Percentiles rank a stretch among this genome's conserved stretches.
These are phyloP conservation scores for Picea sitchensis DNA, from an alignment of 75 land plant species.

Conservation along the genomic window DNA sequence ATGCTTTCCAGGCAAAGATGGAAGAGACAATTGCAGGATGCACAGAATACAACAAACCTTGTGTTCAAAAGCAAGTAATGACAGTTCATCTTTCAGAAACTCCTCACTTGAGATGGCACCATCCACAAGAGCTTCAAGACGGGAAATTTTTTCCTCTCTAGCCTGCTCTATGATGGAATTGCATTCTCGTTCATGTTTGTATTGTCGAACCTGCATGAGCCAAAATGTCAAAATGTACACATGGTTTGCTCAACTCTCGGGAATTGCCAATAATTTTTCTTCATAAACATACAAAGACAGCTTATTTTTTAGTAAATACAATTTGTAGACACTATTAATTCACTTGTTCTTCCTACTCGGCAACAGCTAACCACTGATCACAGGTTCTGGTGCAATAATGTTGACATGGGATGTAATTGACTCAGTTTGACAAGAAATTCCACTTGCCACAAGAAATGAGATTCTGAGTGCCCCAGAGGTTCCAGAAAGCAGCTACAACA, in stretches of 20 bases:
- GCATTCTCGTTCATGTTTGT: constrained; percentile 32
- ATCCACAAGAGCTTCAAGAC: constrained; percentile 25
- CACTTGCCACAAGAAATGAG: too few relatives aligned
- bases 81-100: constrained; percentile 16
- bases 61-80: constrained; percentile 21
- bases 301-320: neutral
- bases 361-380: too few relatives aligned
- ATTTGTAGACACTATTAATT: too few relatives aligned
- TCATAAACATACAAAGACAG: neutral
- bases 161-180: constrained; percentile 20
- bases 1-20: neutral
- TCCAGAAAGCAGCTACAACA: too few relatives aligned
- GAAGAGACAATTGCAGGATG: neutral
- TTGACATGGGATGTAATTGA: too few relatives aligned
- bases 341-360: too few relatives aligned
- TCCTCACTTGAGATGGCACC: constrained; percentile 18
- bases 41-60: constrained; percentile 15
- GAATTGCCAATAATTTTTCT: neutral
- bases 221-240: neutral
- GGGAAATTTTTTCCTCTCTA: constrained; percentile 28
- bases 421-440: too few relatives aligned
- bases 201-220: constrained; percentile 40
- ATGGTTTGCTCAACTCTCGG: neutral
- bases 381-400: too few relatives aligned
- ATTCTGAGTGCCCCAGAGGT: too few relatives aligned